Conservation (phyloP, 345 rosid genomes). For the Cardamine resedifolia region DNA sequence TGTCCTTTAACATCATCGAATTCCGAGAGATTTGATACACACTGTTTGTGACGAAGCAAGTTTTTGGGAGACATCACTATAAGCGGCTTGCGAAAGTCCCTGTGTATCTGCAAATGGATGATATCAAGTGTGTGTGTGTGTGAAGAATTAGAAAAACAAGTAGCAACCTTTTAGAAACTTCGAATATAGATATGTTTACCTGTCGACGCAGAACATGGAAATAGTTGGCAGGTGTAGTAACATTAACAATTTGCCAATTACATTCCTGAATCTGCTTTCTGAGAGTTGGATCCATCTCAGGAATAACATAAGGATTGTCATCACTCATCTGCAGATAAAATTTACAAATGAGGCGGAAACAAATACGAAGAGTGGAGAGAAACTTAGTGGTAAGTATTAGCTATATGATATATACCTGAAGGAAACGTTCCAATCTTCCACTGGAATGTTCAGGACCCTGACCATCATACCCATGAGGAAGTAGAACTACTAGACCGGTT, state of each 20-base stretch:
- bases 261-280: constrained; percentile 80
- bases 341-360: not conserved
- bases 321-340: constrained; percentile 66
- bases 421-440: constrained; percentile 70
- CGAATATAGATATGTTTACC: constrained; percentile 42
- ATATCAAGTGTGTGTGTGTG: not conserved
- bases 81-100: constrained; percentile 91
- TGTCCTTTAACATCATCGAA: constrained; percentile 93
- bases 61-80: constrained; percentile 90
- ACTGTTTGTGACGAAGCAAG: constrained; percentile 78
- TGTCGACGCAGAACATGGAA: constrained; percentile 80
- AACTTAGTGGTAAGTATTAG: not conserved
- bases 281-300: constrained; percentile 75
- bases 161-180: not conserved
- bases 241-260: constrained; percentile 85
- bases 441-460: constrained; percentile 93
- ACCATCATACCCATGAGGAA: constrained; percentile 85
- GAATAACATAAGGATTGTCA: constrained; percentile 72
- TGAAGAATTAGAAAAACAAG: not conserved
- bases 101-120: constrained; percentile 62
- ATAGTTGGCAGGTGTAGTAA: constrained; percentile 86
- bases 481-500: constrained; percentile 68
- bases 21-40: constrained; percentile 84
- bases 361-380: not conserved
- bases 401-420: constrained; percentile 51